Base-by-base conservation (phyloP, 2,329 filamentous ascomycete species). In the Ophiostoma australiae region DNA sequence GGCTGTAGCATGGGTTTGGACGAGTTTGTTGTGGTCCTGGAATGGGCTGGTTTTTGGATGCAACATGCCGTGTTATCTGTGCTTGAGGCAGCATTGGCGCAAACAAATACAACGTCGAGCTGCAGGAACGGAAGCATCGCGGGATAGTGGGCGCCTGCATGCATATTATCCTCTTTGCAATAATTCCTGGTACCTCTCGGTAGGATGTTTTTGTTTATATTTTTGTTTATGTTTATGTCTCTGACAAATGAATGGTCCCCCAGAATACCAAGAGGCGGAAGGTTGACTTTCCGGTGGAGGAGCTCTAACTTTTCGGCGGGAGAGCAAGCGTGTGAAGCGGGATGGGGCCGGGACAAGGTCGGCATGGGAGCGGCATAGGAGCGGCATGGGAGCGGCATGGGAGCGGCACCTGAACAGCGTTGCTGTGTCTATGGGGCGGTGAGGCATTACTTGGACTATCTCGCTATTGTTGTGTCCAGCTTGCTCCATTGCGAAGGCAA, bases 81-180 rank as follows among this genome's bases (percentile, higher is more conserved):
- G 58, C 58, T 7, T 17, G 27, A 63, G 58, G 58, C 27, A 58
- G 23, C 52, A 58, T 31, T 13, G 55, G 15, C 23, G 58, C 58
- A 63, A 33, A 7, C 23, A 33, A 63, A 63, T 63, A 63, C 58
- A 17, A 63, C 58, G 27, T 63, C 58, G 27, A 63, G 58, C 58
- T 63, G 23, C 58, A 63, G 23, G 58, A 27, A 63, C 58, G 27
- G 27, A 58, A 35, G 13, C 23, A 63, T 63, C 58, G 27, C 27
- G 23, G n/a, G 27, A 17, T 11, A 63, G 7, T 35, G n/a, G 27
- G 13, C 15, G 7, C 15, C 27, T 63, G 58, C 58, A 63, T 7
- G 17, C 7, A 44, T 8, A n/a, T 17, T 48, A 8, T 48, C 4
- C 5, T 1, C 20, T 48, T 48, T 48, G 17, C 17, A 6, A n/a